phyloP scores from a whole-genome alignment of 2,329 filamentous ascomycete species.

The Decorospora gaudefroyi region DNA sequence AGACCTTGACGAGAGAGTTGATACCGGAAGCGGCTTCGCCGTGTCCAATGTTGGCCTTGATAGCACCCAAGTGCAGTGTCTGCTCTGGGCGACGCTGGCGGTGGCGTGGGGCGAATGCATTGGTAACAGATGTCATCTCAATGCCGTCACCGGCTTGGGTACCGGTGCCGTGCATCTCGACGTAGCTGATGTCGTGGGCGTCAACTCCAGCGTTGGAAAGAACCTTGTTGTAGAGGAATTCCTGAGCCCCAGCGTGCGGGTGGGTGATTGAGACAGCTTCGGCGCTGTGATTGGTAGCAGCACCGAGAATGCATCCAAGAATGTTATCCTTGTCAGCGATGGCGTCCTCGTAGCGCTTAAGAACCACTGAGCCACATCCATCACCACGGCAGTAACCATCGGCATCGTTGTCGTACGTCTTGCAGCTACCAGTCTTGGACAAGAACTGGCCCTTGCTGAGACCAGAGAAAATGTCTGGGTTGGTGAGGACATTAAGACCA shows the following conservation, averaged over 20 bases:
- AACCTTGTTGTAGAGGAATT: constrained; percentile 70
- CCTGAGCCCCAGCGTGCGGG: constrained; percentile 77
- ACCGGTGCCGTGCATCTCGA: constrained; percentile 89
- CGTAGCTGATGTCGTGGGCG: constrained; percentile 76
- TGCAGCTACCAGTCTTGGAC: constrained; percentile 75
- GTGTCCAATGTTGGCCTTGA: constrained; percentile 61
- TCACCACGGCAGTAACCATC: constrained; percentile 85
- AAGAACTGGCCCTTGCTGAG: constrained; percentile 77
- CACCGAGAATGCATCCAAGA: constrained; percentile 74
- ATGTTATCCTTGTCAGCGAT: constrained; percentile 71
- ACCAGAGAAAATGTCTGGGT: constrained; percentile 78
- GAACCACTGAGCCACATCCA: constrained; percentile 71
- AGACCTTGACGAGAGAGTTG: constrained; percentile 58
- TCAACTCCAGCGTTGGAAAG: constrained; percentile 74
- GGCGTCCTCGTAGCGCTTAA: constrained; percentile 81
- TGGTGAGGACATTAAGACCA: constrained; percentile 77
- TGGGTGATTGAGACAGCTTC: constrained; percentile 83
- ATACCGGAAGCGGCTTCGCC: constrained; percentile 60
- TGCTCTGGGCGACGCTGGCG: constrained; percentile 56
- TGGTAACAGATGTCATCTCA: constrained; percentile 78
- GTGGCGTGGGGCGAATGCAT: constrained; percentile 62
- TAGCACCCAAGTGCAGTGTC: constrained; percentile 58
- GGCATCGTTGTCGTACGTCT: constrained; percentile 78
- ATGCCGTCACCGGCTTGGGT: constrained; percentile 82
- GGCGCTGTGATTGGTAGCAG: constrained; percentile 79